These are phyloP conservation scores for Dryas integrifolia DNA, from an alignment of 331 rosid genomes.

Conservation along the genomic window DNA sequence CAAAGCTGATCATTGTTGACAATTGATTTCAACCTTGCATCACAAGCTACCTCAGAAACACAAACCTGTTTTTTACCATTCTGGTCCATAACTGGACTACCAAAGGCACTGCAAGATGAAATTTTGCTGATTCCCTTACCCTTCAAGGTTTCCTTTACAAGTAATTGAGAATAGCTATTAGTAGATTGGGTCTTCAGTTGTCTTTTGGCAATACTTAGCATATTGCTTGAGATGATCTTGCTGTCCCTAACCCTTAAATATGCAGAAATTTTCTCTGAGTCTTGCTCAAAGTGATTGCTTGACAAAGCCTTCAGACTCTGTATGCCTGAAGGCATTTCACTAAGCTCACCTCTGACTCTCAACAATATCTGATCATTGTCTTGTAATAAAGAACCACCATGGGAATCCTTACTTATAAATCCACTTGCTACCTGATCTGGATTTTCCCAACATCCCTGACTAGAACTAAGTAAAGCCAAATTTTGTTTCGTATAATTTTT, in stretches of 20 bases:
- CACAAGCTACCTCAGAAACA: constrained; percentile 26
- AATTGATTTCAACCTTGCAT: constrained; percentile 22
- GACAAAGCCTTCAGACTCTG: constrained; percentile 29
- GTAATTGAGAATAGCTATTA: constrained; percentile 35
- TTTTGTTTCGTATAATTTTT: constrained; percentile 23
- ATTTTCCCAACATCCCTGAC: constrained; percentile 28
- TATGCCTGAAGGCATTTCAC: constrained; percentile 29
- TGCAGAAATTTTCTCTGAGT: constrained; percentile 29
- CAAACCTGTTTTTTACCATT: constrained; percentile 32
- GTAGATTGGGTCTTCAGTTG: constrained; percentile 33
- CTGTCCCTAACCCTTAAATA: constrained; percentile 33
- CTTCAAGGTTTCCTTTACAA: constrained; percentile 35
- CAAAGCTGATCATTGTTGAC: constrained; percentile 23
- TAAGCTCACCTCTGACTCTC: constrained; percentile 39
- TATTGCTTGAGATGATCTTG: constrained; percentile 35
- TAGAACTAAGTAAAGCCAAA: constrained; percentile 24
- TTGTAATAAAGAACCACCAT: constrained; percentile 19
- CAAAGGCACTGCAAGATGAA: constrained; percentile 12
- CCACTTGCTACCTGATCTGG: constrained; percentile 31
- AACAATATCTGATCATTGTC: constrained; percentile 38
- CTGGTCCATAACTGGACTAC: constrained; percentile 19
- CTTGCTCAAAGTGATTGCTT: constrained; percentile 22
- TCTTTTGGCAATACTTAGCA: constrained; percentile 20
- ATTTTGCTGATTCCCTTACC: constrained; percentile 43
- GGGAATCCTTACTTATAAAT: constrained; percentile 28